phyloP scores from a whole-genome alignment of 1,284 basidiomycete species.

The Cutaneotrichosporon sp. region DNA sequence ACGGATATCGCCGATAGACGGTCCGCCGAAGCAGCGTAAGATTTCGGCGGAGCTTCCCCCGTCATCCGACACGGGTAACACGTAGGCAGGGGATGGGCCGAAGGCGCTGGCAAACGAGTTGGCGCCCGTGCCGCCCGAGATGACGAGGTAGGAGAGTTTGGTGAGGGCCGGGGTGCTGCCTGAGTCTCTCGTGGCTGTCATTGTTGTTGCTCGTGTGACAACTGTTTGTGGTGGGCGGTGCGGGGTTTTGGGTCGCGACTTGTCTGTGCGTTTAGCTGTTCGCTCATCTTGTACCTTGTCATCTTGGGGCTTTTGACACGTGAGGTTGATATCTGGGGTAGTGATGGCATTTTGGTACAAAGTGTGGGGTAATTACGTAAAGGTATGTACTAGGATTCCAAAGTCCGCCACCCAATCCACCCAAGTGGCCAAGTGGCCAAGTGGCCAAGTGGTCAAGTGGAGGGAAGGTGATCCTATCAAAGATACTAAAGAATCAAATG shows the following conservation, averaged over 20 bases:
- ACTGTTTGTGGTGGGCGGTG: background rate
- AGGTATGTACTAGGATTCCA: too few relatives aligned
- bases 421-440: too few relatives aligned
- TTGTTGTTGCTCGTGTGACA: background rate
- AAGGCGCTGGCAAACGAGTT: constrained; percentile 58
- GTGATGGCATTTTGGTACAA: too few relatives aligned
- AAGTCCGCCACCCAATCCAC: too few relatives aligned
- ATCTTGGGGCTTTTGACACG: too few relatives aligned
- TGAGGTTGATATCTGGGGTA: too few relatives aligned
- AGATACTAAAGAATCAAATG: too few relatives aligned
- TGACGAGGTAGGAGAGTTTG: constrained; percentile 50
- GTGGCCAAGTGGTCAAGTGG: too few relatives aligned
- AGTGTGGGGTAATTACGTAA: too few relatives aligned
- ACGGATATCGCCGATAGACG: constrained; percentile 57
- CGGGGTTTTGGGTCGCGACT: background rate
- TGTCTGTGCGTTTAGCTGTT: too few relatives aligned
- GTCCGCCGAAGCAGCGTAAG: constrained; percentile 55
- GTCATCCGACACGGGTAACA: constrained; percentile 58
- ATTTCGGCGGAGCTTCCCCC: constrained; percentile 56
- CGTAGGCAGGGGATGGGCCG: constrained; percentile 53
- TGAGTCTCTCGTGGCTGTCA: background rate
- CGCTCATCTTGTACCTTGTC: too few relatives aligned
- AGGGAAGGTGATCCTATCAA: too few relatives aligned
- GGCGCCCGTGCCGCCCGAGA: constrained; percentile 58
- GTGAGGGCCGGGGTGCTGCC: background rate